Percentiles rank a stretch among this genome's conserved stretches.
These are phyloP conservation scores for Ilyonectria robusta DNA, from an alignment of 2,329 filamentous ascomycete genomes.

Conservation along the genomic window DNA sequence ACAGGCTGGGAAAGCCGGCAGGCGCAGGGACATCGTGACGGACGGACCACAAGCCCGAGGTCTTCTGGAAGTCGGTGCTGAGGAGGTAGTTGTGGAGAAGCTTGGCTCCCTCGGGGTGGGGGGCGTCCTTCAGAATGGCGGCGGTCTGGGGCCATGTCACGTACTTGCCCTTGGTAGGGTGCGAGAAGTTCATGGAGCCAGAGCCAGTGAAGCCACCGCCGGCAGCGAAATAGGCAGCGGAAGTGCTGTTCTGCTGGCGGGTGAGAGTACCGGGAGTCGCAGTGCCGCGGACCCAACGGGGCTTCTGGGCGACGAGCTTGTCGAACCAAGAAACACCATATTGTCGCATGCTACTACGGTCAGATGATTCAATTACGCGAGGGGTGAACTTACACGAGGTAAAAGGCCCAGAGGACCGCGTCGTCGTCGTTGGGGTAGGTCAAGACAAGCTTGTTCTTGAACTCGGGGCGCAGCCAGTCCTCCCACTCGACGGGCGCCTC, in stretches of 20 bases:
- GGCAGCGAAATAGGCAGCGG: conserved; percentile 54
- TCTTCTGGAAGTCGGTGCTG: conserved; percentile 56
- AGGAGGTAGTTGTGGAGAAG: conserved; percentile 64
- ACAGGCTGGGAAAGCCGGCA: conserved; percentile 41
- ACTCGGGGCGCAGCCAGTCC: conserved; percentile 63
- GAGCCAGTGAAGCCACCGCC: conserved; percentile 34
- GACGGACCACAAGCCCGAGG: conserved; percentile 50
- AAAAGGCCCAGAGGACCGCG: conserved; percentile 65
- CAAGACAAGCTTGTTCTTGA: conserved; percentile 67
- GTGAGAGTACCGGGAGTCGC: conserved; percentile 58
- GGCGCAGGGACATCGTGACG: conserved; percentile 53
- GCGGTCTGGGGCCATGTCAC: conserved; percentile 64
- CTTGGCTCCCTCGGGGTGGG: conserved; percentile 66
- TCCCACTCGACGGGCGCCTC: conserved; percentile 53
- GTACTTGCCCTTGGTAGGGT: conserved; percentile 57
- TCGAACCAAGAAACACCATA: conserved; percentile 64
- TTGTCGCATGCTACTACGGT: conserved; percentile 50
- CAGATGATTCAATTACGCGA: not conserved
- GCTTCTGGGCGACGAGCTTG: conserved; percentile 61
- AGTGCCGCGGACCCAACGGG: conserved; percentile 67
- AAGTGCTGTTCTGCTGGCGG: conserved; percentile 44
- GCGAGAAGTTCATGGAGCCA: conserved; percentile 41
- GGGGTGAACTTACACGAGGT: conserved; percentile 60
- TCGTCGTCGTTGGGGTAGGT: conserved; percentile 73
- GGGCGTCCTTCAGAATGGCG: conserved; percentile 63